Percentiles rank a stretch among this genome's conserved stretches.
phyloP scores from a whole-genome alignment of 352 stramenopile species.

The Globisporangium cylindrosporum region DNA sequence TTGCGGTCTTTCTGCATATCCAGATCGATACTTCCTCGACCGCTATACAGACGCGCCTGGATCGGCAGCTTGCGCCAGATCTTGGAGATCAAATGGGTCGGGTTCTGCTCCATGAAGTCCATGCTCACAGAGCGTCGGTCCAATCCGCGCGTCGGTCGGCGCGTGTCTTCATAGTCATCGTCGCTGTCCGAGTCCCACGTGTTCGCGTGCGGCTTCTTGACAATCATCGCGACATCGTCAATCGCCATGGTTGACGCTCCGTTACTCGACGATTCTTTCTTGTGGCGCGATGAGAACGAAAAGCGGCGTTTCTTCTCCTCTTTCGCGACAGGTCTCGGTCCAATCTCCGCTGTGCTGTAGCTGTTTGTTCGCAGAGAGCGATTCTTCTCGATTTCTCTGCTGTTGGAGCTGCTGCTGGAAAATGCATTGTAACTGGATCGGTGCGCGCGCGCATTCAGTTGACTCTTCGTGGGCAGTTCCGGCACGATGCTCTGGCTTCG shows the following conservation, averaged over 20 bases:
- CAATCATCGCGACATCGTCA: constrained; percentile 45
- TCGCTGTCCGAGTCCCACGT: constrained; percentile 72
- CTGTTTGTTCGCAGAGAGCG: constrained; percentile 14
- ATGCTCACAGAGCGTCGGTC: constrained; percentile 66
- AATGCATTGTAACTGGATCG: constrained; percentile 13
- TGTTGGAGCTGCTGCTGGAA: constrained; percentile 9
- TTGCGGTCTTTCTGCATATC: constrained; percentile 63
- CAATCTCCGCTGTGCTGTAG: constrained; percentile 8
- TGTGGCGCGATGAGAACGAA: constrained; percentile 39
- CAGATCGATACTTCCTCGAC: constrained; percentile 47
- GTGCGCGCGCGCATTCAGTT: constrained; percentile 6
- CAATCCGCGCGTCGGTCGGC: constrained; percentile 50
- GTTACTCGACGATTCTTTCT: constrained; percentile 18
- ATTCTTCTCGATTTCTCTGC: constrained; percentile 4
- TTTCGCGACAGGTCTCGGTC: constrained; percentile 1
- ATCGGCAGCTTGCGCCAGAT: constrained; percentile 80
- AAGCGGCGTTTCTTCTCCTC: constrained; percentile 41
- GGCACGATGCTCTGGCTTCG: constrained; percentile 19
- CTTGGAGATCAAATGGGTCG: constrained; percentile 73
- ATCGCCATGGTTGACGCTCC: constrained; percentile 23
- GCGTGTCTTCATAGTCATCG: constrained; percentile 68
- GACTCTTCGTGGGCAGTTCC: constrained; percentile 14
- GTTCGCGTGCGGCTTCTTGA: constrained; percentile 45
- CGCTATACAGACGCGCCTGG: constrained; percentile 57
- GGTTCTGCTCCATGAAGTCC: constrained; percentile 77